Conservation (phyloP, 495 filamentous ascomycete species). For the Aspergillus biplanus region DNA sequence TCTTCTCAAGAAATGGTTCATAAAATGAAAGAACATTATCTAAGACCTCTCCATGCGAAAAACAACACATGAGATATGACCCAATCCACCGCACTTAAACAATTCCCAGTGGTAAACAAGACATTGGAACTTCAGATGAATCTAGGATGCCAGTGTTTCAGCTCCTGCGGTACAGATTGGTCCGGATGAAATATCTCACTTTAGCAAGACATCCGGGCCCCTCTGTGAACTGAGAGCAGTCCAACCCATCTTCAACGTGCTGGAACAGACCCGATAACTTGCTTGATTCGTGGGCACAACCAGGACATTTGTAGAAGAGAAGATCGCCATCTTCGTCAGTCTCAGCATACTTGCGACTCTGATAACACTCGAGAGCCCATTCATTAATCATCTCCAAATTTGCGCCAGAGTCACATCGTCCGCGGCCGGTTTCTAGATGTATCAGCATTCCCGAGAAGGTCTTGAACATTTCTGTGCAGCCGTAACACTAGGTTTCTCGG, state of each 20-base stretch:
- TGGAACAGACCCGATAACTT: constrained; percentile 21
- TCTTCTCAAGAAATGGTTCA: no score
- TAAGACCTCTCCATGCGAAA: background rate
- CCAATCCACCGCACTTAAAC: background rate
- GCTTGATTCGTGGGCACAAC: constrained; percentile 12
- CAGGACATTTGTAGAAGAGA: constrained; percentile 15
- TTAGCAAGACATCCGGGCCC: background rate
- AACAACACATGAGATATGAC: background rate
- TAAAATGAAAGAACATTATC: no score
- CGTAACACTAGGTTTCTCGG: constrained; percentile 23
- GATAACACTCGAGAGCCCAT: constrained; percentile 17
- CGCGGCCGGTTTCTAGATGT: constrained; percentile 25
- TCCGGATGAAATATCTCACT: background rate
- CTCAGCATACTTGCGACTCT: constrained; percentile 21
- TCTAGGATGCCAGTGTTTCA: background rate
- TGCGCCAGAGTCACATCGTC: constrained; percentile 17
- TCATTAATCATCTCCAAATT: constrained; percentile 15
- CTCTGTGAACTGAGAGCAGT: background rate
- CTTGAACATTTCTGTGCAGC: constrained; percentile 22
- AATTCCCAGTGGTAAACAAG: background rate
- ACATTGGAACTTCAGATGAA: background rate
- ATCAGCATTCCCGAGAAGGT: constrained; percentile 22
- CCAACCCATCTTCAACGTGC: constrained; percentile 19
- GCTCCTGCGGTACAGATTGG: background rate
- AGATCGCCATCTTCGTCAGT: constrained; percentile 10